Conservation (phyloP, 441 rosid species). For the Corymbia calophylla region DNA sequence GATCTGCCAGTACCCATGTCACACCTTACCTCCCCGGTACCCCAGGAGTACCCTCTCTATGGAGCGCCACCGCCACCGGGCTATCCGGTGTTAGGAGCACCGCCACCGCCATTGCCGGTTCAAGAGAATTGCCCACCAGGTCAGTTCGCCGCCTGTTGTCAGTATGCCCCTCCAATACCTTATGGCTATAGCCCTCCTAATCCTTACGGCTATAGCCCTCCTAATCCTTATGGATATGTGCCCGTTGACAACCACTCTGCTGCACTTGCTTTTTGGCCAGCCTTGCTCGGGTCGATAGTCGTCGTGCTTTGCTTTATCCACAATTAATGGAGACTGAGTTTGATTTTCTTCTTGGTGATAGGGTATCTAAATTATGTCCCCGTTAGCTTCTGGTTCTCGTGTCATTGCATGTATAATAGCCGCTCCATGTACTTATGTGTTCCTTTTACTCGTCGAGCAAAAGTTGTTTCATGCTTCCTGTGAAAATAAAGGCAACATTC, state of each 20-base stretch:
- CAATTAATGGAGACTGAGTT: constrained; percentile 6
- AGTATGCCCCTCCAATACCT: constrained; percentile 33
- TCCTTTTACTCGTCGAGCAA: neutral
- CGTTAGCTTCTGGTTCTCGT: neutral
- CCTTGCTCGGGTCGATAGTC: neutral
- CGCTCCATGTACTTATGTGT: neutral
- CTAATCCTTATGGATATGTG: constrained; percentile 12
- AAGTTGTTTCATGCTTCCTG: neutral
- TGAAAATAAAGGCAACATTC: neutral
- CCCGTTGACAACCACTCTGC: constrained; percentile 12
- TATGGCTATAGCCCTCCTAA: constrained; percentile 18
- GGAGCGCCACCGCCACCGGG: constrained; percentile 18
- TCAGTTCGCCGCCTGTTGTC: constrained; percentile 28
- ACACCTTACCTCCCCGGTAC: constrained; percentile 25
- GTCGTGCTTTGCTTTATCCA: constrained; percentile 2
- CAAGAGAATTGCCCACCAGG: constrained; percentile 27
- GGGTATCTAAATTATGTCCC: neutral
- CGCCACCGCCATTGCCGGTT: constrained; percentile 14
- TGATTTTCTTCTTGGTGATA: neutral
- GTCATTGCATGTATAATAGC: neutral
- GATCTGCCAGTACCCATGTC: constrained; percentile 28
- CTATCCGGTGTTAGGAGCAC: constrained; percentile 18
- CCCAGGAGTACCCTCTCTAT: constrained; percentile 11
- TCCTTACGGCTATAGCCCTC: constrained; percentile 24
- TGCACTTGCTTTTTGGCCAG: neutral